Percentiles rank a stretch among this genome's conserved stretches.
Evolutionary conservation across 2,329 filamentous ascomycete species (phyloP).

Genomic region (Passalora sequoiae): DNA sequence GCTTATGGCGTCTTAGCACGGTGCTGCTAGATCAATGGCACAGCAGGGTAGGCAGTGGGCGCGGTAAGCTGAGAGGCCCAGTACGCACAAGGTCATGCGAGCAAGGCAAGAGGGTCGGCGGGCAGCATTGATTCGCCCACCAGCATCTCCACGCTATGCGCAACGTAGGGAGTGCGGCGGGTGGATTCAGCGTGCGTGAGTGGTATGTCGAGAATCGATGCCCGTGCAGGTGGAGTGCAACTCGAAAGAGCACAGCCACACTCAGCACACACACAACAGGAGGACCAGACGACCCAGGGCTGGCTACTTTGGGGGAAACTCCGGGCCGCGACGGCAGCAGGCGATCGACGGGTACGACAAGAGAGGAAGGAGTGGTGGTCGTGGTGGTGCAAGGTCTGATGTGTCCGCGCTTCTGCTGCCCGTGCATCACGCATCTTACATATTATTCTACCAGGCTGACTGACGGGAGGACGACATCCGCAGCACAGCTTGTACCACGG

Average conservation of each 20-base stretch:
- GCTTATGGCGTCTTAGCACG: constrained; percentile 12
- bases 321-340: neutral
- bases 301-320: neutral
- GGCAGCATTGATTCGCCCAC: constrained; percentile 15
- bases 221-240: too few species aligned
- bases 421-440: constrained; percentile 1
- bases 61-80: constrained; percentile 13
- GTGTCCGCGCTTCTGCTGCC: neutral
- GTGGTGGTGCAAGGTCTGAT: neutral
- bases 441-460: too few species aligned
- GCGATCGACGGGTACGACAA: too few species aligned
- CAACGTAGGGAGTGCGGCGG: constrained; percentile 10
- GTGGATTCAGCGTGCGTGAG: neutral
- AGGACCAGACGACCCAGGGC: neutral
- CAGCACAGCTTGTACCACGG: constrained; percentile 1
- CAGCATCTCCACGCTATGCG: constrained; percentile 21
- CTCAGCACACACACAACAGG: neutral
- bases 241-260: constrained; percentile 5
- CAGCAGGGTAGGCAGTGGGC: constrained; percentile 5
- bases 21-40: constrained; percentile 7
- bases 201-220: constrained; percentile 1
- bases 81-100: constrained; percentile 18
- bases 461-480: constrained; percentile 1
- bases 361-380: neutral
- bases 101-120: constrained; percentile 10